These are phyloP conservation scores for Cenchrus fungigraminus DNA, from an alignment of 176 grass and related monocot species.

Conservation along the genomic window DNA sequence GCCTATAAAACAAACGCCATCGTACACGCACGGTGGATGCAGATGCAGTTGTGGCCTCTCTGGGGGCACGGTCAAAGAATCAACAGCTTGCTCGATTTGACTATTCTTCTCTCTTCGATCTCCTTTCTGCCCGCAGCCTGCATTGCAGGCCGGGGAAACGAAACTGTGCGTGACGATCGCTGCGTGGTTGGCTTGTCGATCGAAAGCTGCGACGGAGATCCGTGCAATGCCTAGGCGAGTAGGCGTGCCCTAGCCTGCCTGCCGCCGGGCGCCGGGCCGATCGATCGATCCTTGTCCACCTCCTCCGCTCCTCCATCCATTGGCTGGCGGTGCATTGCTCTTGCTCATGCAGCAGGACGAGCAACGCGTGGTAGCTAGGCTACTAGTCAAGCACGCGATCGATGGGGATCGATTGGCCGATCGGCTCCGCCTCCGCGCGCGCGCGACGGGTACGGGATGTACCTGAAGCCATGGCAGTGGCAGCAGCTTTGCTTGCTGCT, in stretches of 20 bases:
- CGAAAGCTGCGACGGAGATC: not conserved
- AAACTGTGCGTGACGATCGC: not conserved
- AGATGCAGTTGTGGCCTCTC: not conserved
- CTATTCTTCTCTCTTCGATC: not conserved
- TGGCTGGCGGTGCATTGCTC: too few species aligned
- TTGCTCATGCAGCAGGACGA: too few species aligned
- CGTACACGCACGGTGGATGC: not conserved
- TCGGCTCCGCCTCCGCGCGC: too few species aligned
- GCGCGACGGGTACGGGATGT: not conserved
- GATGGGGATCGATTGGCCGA: too few species aligned
- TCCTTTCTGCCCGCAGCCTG: too few species aligned
- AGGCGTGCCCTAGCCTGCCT: too few species aligned
- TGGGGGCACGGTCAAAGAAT: not conserved
- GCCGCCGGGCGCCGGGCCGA: too few species aligned
- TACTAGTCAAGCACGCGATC: not conserved
- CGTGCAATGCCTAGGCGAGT: not conserved
- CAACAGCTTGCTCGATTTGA: not conserved
- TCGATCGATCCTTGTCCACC: too few species aligned
- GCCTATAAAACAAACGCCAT: too few species aligned
- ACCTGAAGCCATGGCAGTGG: not conserved
- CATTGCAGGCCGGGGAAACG: too few species aligned
- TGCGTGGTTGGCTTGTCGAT: not conserved
- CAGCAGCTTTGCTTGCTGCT: not conserved
- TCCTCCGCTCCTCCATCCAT: too few species aligned
- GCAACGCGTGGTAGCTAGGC: not conserved